Percentiles rank a stretch among this genome's conserved stretches.
Evolutionary conservation across 192 early-diverging fungal genomes (phyloP).

Genomic region (Funneliformis mosseae): DNA sequence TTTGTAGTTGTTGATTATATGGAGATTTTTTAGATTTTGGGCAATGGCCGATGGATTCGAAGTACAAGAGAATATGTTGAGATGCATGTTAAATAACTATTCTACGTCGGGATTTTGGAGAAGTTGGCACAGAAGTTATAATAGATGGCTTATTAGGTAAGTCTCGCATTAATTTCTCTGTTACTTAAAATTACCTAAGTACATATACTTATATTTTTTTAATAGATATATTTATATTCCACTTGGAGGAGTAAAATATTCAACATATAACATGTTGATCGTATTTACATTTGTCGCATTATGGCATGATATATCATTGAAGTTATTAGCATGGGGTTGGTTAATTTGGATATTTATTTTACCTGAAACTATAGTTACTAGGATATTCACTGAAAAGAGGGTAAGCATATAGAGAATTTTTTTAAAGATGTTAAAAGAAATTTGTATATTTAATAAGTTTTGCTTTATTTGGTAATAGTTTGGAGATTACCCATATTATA

Average conservation of each 20-base stretch:
- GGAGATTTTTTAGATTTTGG: slow-evolving; percentile 98
- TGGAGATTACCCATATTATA: slow-evolving; percentile 60
- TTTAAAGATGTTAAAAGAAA: neutral
- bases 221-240: slow-evolving; percentile 86
- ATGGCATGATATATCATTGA: slow-evolving; percentile 93
- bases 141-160: slow-evolving; percentile 86
- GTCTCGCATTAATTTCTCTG: neutral
- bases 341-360: slow-evolving; percentile 83
- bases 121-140: slow-evolving; percentile 94
- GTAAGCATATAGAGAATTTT: slow-evolving; percentile 34
- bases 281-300: slow-evolving; percentile 97
- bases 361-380: slow-evolving; percentile 76
- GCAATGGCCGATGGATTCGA: slow-evolving; percentile 89
- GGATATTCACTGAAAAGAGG: slow-evolving; percentile 55
- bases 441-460: slow-evolving; percentile 44
- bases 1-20: slow-evolving; percentile 82
- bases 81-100: slow-evolving; percentile 97
- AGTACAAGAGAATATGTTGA: slow-evolving; percentile 91
- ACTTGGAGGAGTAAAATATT: slow-evolving; percentile 76
- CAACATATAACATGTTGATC: slow-evolving; percentile 77
- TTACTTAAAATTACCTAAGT: neutral
- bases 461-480: slow-evolving; percentile 46
- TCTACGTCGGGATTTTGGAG: slow-evolving; percentile 93
- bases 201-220: slow-evolving; percentile 16
- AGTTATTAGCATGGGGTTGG: slow-evolving; percentile 90